phyloP scores from a whole-genome alignment of 495 filamentous ascomycete species.

The Neurospora hispaniola region DNA sequence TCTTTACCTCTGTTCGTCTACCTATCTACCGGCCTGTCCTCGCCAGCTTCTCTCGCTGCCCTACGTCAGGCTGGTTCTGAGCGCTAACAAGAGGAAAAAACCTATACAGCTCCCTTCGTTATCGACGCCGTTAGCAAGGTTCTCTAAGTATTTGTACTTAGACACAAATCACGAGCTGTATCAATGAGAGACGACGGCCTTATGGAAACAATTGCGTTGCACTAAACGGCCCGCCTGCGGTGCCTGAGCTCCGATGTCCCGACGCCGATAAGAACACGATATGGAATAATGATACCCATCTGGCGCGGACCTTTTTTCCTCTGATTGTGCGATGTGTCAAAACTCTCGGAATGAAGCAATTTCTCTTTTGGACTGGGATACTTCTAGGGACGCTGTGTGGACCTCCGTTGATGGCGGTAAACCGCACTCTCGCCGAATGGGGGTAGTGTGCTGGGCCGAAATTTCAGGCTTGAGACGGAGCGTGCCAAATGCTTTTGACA shows the following conservation, averaged over 20 bases:
- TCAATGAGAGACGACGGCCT: not conserved
- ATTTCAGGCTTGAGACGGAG: no score
- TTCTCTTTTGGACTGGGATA: not conserved
- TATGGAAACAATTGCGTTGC: not conserved
- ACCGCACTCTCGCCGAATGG: no score
- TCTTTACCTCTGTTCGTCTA: constrained; percentile 72
- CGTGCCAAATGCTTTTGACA: no score
- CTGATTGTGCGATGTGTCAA: not conserved
- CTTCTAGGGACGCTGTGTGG: not conserved
- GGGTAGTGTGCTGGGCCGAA: no score
- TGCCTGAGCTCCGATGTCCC: not conserved
- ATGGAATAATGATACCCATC: not conserved
- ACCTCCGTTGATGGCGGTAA: not conserved
- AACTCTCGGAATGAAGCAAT: not conserved
- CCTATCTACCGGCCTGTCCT: not conserved
- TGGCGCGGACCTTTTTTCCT: not conserved
- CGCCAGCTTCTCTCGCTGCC: not conserved
- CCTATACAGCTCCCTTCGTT: constrained; percentile 60
- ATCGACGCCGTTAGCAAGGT: constrained; percentile 68
- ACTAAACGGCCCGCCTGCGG: not conserved
- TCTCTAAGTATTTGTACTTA: constrained; percentile 38
- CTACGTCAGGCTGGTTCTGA: not conserved
- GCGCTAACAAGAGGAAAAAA: constrained; percentile 3
- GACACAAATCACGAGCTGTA: not conserved
- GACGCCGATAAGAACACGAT: not conserved